phyloP scores from a whole-genome alignment of 148 eudicot species.

The Fallopia convolvulus region DNA sequence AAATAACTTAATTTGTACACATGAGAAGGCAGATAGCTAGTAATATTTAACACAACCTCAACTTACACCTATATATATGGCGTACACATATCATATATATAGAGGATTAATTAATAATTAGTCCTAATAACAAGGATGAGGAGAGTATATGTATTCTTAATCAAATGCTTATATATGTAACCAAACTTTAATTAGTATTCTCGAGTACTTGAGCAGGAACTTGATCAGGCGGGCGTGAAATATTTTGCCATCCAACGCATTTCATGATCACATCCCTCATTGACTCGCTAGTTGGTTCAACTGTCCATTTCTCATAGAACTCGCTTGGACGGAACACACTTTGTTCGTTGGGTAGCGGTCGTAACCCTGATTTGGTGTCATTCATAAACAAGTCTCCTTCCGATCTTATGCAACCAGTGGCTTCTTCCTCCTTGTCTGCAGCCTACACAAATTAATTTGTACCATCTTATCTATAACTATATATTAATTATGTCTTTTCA shows the following conservation, averaged over 20 bases:
- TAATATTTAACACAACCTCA: too few relatives aligned
- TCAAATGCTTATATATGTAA: not conserved
- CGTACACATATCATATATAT: too few relatives aligned
- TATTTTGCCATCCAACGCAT: constrained; percentile 62
- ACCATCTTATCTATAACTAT: too few relatives aligned
- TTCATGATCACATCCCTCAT: constrained; percentile 52
- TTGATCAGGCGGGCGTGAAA: constrained; percentile 35
- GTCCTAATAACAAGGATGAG: too few relatives aligned
- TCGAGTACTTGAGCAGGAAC: not conserved
- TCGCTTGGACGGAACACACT: constrained; percentile 24
- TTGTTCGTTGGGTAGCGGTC: constrained; percentile 23
- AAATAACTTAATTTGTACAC: too few relatives aligned
- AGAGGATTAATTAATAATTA: too few relatives aligned
- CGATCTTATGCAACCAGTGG: constrained; percentile 39
- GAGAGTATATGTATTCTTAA: not conserved
- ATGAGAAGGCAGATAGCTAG: too few relatives aligned
- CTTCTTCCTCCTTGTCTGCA: constrained; percentile 38
- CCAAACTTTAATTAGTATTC: too few relatives aligned
- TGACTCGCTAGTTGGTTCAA: constrained; percentile 52
- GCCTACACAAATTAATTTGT: constrained; percentile 24
- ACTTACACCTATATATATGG: too few relatives aligned
- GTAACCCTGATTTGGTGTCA: constrained; percentile 37
- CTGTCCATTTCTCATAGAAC: constrained; percentile 55
- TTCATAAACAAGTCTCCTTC: constrained; percentile 52
- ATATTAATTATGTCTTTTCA: not conserved